Conservation (phyloP, 495 filamentous ascomycete species). For the Penicillium silybi region DNA sequence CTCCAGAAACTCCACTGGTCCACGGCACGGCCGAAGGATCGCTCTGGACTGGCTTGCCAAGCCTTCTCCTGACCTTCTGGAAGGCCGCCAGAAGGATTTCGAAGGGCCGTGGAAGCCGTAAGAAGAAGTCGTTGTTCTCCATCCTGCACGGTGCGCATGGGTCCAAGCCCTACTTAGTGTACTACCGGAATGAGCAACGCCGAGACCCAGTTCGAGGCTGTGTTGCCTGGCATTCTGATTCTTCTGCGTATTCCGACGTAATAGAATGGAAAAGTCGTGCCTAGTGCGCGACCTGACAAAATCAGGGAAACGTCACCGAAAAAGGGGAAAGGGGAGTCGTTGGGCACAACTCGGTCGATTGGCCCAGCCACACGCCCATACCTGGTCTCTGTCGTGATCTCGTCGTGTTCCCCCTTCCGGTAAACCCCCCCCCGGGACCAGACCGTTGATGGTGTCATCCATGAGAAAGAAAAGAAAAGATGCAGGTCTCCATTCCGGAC, state of each 20-base stretch:
- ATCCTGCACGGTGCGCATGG: slow-evolving; percentile 18
- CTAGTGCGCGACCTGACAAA: not conserved
- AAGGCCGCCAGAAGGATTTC: slow-evolving; percentile 35
- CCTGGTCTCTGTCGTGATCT: slow-evolving; percentile 15
- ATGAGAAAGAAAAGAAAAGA: not conserved
- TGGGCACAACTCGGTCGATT: not conserved
- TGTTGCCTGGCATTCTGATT: not conserved
- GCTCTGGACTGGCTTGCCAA: slow-evolving; percentile 30
- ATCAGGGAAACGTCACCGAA: not conserved
- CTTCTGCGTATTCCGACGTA: not conserved
- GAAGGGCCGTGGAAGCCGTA: slow-evolving; percentile 28
- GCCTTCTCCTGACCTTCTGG: slow-evolving; percentile 39
- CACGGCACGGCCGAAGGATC: slow-evolving; percentile 10
- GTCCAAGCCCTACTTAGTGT: slow-evolving; percentile 9
- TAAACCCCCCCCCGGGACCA: slow-evolving; percentile 4
- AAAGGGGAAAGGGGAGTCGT: not conserved
- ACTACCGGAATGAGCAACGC: not conserved
- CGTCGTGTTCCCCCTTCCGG: not conserved
- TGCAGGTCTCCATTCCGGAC: slow-evolving; percentile 6
- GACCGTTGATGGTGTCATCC: slow-evolving; percentile 9
- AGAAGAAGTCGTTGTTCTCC: slow-evolving; percentile 11
- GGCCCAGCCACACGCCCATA: not conserved
- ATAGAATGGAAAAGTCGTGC: not conserved
- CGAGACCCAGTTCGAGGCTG: slow-evolving; percentile 6
- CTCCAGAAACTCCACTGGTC: slow-evolving; percentile 24